Evolutionary conservation across 208 protist genomes (phyloP).

Genomic region (Tetramitus jugosus): DNA sequence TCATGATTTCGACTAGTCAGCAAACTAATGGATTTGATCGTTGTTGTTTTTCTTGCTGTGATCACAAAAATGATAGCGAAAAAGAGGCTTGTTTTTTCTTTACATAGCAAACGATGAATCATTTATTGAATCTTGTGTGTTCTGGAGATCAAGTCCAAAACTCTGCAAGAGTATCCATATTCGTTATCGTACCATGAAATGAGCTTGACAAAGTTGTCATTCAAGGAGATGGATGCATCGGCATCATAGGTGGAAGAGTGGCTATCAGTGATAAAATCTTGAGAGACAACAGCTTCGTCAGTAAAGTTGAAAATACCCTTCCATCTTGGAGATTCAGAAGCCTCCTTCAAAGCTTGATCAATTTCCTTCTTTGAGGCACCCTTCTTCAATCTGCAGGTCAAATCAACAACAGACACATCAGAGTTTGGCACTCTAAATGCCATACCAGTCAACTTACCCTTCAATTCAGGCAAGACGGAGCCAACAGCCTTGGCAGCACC

Average conservation of each 20-base stretch:
- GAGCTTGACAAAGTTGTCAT: conserved; percentile 97
- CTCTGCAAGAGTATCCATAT: conserved; percentile 95
- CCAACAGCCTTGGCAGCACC: conserved; percentile 97
- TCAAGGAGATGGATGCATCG: conserved; percentile 88
- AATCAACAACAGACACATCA: conserved; percentile 97
- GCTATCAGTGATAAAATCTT: conserved; percentile 90
- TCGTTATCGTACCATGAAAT: conserved; percentile 99
- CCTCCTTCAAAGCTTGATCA: conserved; percentile 79
- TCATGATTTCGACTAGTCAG: no score
- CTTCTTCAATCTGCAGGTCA: conserved; percentile 83
- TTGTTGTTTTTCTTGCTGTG: no score
- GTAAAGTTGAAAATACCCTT: conserved; percentile 95
- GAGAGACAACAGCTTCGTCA: conserved; percentile 95
- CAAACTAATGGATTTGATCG: no score
- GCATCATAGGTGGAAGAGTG: conserved; percentile 95
- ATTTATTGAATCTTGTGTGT: conserved; percentile 30
- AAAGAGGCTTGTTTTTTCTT: no score
- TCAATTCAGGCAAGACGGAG: conserved; percentile 76
- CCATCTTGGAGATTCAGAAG: conserved; percentile 63
- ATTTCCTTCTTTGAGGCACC: conserved; percentile 89
- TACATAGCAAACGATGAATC: no score
- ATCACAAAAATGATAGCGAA: no score
- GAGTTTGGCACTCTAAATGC: conserved; percentile 95
- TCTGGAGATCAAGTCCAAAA: conserved; percentile 89
- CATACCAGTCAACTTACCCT: conserved; percentile 89